Evolutionary conservation across 371 early-diverging fungal species (phyloP).

Genomic region (Amoeboradix gromovi): DNA sequence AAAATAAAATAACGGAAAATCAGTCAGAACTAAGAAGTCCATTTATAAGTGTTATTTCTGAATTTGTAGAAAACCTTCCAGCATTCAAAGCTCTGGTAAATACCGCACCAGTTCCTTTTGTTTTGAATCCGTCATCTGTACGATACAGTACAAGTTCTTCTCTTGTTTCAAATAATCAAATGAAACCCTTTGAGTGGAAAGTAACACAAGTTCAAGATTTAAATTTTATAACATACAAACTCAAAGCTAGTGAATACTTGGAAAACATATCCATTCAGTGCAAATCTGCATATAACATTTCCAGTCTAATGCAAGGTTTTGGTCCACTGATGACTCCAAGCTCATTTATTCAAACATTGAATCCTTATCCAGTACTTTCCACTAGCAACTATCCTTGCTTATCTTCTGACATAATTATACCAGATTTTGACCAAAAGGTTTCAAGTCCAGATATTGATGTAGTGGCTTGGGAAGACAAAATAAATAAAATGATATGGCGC

Average conservation of each 20-base stretch:
- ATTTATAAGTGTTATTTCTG: not conserved
- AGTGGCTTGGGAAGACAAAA: not conserved
- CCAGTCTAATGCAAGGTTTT: not conserved
- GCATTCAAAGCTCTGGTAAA: not conserved
- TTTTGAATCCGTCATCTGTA: not conserved
- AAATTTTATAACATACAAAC: not conserved
- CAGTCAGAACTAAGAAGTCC: not conserved
- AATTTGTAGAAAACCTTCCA: not conserved
- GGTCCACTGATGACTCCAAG: not conserved
- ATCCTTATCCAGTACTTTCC: not conserved
- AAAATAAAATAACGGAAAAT: not conserved
- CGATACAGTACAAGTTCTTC: not conserved
- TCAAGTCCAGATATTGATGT: not conserved
- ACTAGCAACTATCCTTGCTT: not conserved
- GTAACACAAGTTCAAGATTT: too few relatives aligned
- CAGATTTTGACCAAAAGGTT: not conserved
- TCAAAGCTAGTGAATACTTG: not conserved
- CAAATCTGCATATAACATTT: not conserved
- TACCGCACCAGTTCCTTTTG: not conserved
- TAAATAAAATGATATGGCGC: not conserved
- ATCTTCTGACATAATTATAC: not conserved
- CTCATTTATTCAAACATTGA: not conserved
- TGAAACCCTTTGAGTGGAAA: too few relatives aligned
- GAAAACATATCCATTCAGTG: not conserved
- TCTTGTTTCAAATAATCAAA: too few relatives aligned